Evolutionary conservation across 306 rosid species (phyloP), one percentile per base, ranked within the genome.

Genomic region (Corylus avellana): DNA sequence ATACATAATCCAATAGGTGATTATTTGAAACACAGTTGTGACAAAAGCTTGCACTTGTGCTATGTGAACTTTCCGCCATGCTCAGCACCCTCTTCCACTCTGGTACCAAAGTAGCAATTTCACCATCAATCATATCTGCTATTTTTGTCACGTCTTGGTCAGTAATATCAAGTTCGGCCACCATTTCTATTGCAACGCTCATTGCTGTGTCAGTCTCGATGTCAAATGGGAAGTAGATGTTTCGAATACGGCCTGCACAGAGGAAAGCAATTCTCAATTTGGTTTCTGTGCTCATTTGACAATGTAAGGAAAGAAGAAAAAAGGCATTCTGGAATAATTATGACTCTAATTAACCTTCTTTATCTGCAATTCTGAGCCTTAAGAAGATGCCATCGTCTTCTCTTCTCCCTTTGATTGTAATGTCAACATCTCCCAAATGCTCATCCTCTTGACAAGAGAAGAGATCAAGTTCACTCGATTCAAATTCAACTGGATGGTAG

Each of bases 221-320:
- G 88, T 96, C 96, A 35, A 96, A 96, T 2, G 99, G 96, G 89
- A 96, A 96, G 88, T 96, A 96, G 85, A 96, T 93, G 77, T 96
- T 96, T 80, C 99, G 86, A 80, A 96, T 82, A 48, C 88, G 91
- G 53, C 96, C 99, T 96, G 86, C 82, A 75, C 0, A 78, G 71
- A 73, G 12, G 18, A 79, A 68, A 56, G 69, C 20, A 63, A 35
- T 22, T 74, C 16, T 67, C 56, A 76, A 22, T 75, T 75, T 56
- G 64, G 39, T 57, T 12, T 71, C 77, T 35, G 75, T 81, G 78
- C 48, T 72, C 58, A 79, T 59, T 44, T 6, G 59, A 2, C 17
- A 4, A 69, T 59, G n/a, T 10, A 53, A 75, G 42, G 63, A 64
- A 48, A 35, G 63, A 54, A 84, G 76, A 68, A 78, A 27, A 39